Base-by-base conservation (phyloP, 108 stramenopile species). In the Phaeodactylum tricornutum region DNA sequence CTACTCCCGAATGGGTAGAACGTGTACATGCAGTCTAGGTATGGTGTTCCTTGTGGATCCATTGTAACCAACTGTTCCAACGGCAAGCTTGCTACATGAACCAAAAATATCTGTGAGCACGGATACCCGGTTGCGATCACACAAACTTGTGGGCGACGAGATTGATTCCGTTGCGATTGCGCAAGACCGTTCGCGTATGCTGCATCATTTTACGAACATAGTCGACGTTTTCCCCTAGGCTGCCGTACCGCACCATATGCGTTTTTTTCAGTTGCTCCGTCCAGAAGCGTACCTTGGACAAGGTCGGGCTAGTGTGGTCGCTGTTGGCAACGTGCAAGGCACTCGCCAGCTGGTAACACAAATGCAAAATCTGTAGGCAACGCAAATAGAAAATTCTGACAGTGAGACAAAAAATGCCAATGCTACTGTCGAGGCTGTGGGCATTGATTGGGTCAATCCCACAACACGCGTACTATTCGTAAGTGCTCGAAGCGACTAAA, bases 231-330 rank as follows among this genome's bases (percentile, higher is more conserved):
- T 67, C 45, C 24, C 82, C 82, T 30, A 88, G 36, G 7, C 29
- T 22, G 0, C 82, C 87, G 47, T 81, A 88, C 5, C 82, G 67
- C 8, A 64, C 47, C 64, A 78, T 73, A 28, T 78, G 77, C 3
- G 72, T 63, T 34, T 62, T 62, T 46, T 80, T 77, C 32, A 89
- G 41, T 55, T 84, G 83, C 24, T 84, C 75, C 9, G 77, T 80
- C 81, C 87, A 89, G 59, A 84, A 84, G 46, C 59, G 52, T 3
- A 84, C 55, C 61, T 78, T 74, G 59, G 55, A 14, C 43, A 66
- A 29, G 9, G 66, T 73, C 38, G 57, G 61, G 28, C 16, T 47
- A 27, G 47, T 39, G 11, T 41, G 57, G 15, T 55, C 43, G 16
- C 21, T 17, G 9, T 67, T 40, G 29, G 21, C 30, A 11, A 53